Evolutionary conservation across 768 basidiomycete genomes (phyloP).

Genomic region (Stropharia rugosoannulata): DNA sequence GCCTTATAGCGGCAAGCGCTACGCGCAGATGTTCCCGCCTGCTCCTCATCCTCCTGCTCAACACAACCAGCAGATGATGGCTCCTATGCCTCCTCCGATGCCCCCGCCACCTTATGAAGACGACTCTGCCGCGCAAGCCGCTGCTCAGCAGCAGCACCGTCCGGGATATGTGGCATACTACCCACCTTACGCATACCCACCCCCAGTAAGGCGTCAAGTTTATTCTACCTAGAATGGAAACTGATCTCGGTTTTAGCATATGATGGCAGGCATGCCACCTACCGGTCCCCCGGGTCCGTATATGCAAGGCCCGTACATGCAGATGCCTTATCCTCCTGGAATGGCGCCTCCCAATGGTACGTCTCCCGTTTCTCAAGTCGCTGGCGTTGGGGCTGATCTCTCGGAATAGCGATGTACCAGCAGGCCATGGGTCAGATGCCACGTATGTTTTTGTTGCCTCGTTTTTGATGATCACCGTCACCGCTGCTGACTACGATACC

Average conservation of each 20-base stretch:
- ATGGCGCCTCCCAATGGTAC: conserved; percentile 81
- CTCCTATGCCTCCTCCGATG: conserved; percentile 66
- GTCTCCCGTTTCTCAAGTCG: conserved; percentile 16
- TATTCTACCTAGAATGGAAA: neutral
- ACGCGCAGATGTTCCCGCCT: conserved; percentile 73
- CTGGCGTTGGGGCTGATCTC: conserved; percentile 1
- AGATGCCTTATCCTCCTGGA: conserved; percentile 77
- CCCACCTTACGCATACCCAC: conserved; percentile 74
- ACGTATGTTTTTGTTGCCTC: conserved; percentile 45
- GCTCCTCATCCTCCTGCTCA: conserved; percentile 61
- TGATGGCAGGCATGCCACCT: conserved; percentile 85
- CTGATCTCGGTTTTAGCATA: conserved; percentile 44
- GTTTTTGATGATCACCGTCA: neutral
- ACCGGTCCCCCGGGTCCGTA: conserved; percentile 76
- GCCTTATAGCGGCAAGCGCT: conserved; percentile 91
- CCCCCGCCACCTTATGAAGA: conserved; percentile 81
- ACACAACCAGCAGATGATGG: conserved; percentile 63
- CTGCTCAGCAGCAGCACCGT: conserved; percentile 20
- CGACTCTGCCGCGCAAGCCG: conserved; percentile 60
- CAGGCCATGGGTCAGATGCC: conserved; percentile 88
- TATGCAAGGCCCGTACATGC: conserved; percentile 79
- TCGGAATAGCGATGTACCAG: conserved; percentile 71
- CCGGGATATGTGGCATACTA: conserved; percentile 72
- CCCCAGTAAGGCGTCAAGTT: conserved; percentile 50
- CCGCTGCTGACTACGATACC: neutral